Evolutionary conservation across 192 early-diverging fungal genomes (phyloP).

Genomic region (Spinellus fusiger): DNA sequence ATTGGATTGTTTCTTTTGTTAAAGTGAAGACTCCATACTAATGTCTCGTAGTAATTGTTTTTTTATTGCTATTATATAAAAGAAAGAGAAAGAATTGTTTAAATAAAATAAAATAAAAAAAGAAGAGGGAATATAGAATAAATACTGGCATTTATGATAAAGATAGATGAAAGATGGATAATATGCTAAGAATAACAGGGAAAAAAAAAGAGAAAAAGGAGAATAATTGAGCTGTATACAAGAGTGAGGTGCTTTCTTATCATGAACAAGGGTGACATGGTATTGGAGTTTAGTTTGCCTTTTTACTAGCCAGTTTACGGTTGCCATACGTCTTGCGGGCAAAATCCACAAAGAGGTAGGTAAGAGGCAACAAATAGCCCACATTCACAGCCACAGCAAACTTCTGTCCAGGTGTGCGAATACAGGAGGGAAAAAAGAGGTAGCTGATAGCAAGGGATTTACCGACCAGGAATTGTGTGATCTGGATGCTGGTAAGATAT

Average conservation of each 20-base stretch:
- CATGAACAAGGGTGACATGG: not conserved
- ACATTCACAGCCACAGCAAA: constrained; percentile 59
- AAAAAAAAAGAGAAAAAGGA: not conserved
- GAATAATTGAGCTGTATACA: not conserved
- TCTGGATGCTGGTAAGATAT: constrained; percentile 77
- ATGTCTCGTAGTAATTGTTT: no score
- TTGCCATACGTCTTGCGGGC: constrained; percentile 64
- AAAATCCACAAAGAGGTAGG: constrained; percentile 77
- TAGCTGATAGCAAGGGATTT: constrained; percentile 59
- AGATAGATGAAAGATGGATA: not conserved
- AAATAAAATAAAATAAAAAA: no score
- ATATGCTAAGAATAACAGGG: not conserved
- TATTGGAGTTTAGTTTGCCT: constrained; percentile 16
- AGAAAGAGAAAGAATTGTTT: no score
- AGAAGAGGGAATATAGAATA: no score
- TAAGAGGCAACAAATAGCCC: constrained; percentile 68
- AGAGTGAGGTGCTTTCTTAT: not conserved
- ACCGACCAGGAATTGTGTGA: constrained; percentile 79
- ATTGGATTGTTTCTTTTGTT: no score
- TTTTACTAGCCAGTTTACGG: constrained; percentile 30
- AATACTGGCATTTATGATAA: not conserved
- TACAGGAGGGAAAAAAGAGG: constrained; percentile 57
- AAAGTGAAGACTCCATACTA: no score
- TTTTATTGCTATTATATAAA: no score
- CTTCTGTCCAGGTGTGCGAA: constrained; percentile 41